A percentile compares a stretch with the other conserved stretches of the same genome.
phyloP scores from a whole-genome alignment of 768 basidiomycete genomes.

The Multifurca ochricompacta region DNA sequence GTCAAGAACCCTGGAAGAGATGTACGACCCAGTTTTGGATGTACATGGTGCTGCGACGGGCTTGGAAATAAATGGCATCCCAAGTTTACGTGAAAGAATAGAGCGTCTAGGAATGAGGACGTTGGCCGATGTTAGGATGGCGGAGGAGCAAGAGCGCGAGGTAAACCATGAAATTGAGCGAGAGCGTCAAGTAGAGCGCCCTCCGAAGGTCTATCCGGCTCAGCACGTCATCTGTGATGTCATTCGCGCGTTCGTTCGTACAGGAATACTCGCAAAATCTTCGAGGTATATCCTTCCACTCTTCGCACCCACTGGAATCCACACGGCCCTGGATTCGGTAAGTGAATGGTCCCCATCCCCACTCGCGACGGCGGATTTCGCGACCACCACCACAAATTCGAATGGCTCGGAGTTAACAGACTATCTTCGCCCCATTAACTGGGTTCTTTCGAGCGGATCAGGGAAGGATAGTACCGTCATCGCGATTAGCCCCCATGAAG shows the following conservation, averaged over 20 bases:
- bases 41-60: background rate
- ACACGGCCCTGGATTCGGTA: background rate
- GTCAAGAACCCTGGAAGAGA: slow-evolving; percentile 12
- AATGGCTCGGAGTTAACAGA: background rate
- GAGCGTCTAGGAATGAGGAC: background rate
- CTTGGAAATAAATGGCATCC: background rate
- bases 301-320: background rate
- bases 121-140: background rate
- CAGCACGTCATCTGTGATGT: background rate
- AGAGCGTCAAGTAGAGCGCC: slow-evolving; percentile 8
- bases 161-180: slow-evolving; percentile 16
- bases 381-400: background rate
- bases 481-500: slow-evolving; percentile 11
- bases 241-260: slow-evolving; percentile 1
- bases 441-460: slow-evolving; percentile 12
- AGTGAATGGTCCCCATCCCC: slow-evolving; percentile 6
- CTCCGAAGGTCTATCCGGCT: slow-evolving; percentile 1
- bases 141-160: slow-evolving; percentile 18
- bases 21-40: background rate
- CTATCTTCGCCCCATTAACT: slow-evolving; percentile 14
- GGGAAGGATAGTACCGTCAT: slow-evolving; percentile 4
- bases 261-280: background rate
- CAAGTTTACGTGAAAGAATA: slow-evolving; percentile 1
- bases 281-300: background rate
- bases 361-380: slow-evolving; percentile 9